These are phyloP conservation scores for Hymenoscyphus salicellus DNA, from an alignment of 2,329 filamentous ascomycete species.

Conservation along the genomic window DNA sequence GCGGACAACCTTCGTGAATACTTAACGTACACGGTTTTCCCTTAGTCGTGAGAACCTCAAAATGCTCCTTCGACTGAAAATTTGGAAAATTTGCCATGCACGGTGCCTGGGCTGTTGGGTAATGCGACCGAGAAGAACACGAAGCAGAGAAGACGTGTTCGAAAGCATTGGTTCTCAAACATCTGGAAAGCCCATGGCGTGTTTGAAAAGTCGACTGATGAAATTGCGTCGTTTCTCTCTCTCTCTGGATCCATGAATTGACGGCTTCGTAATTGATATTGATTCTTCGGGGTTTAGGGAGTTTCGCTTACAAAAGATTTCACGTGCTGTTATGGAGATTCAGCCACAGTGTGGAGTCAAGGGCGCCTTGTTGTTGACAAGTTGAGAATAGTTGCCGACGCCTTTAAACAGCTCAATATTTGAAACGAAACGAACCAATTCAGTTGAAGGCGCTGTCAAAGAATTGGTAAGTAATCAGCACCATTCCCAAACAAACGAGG, in stretches of 20 bases:
- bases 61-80: not conserved
- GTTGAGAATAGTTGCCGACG: too few species aligned
- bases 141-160: not conserved
- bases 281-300: not conserved
- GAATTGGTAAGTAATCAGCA: too few species aligned
- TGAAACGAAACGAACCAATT: too few species aligned
- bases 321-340: not conserved
- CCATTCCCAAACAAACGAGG: too few species aligned
- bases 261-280: too few species aligned
- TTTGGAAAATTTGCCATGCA: conserved; percentile 6
- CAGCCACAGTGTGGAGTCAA: not conserved
- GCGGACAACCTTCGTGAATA: conserved; percentile 18
- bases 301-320: not conserved
- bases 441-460: too few species aligned
- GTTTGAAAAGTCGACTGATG: not conserved
- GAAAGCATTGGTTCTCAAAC: not conserved
- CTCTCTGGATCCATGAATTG: too few species aligned
- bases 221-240: not conserved
- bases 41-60: conserved; percentile 21
- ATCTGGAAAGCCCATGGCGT: not conserved
- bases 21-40: conserved; percentile 15
- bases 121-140: conserved; percentile 5
- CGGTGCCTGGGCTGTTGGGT: not conserved
- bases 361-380: not conserved
- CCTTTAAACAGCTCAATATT: too few species aligned